Evolutionary conservation across 2,329 filamentous ascomycete species (phyloP).

Genomic region (Trichothecium roseum): DNA sequence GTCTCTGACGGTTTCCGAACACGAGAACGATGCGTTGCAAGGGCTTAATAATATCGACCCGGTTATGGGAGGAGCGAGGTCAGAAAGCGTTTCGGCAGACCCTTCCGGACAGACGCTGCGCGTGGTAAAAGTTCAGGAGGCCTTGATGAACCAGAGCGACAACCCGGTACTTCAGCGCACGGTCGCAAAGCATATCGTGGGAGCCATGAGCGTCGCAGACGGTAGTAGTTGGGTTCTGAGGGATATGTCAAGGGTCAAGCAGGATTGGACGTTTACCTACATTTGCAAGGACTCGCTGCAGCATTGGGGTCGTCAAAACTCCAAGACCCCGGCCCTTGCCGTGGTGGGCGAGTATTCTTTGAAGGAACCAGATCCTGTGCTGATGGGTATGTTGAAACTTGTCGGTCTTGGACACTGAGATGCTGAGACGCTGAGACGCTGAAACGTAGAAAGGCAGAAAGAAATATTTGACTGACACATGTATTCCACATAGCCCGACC

Average conservation of each 20-base stretch:
- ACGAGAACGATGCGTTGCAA: slow-evolving; percentile 24
- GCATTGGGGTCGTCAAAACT: slow-evolving; percentile 37
- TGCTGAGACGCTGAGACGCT: no score
- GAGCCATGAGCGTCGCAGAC: slow-evolving; percentile 32
- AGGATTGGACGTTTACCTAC: slow-evolving; percentile 45
- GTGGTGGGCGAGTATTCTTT: slow-evolving; percentile 39
- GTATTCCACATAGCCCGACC: slow-evolving; percentile 33
- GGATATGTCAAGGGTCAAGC: slow-evolving; percentile 29
- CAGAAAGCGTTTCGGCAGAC: slow-evolving; percentile 7
- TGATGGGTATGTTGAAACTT: slow-evolving; percentile 27
- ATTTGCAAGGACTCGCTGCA: slow-evolving; percentile 41
- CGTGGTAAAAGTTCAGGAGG: slow-evolving; percentile 32
- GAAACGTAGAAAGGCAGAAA: no score
- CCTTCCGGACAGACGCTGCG: slow-evolving; percentile 17
- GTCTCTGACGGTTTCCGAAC: slow-evolving; percentile 23
- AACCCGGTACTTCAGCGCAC: slow-evolving; percentile 37
- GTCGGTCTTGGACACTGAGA: no score
- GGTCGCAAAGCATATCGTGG: slow-evolving; percentile 38
- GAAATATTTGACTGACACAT: no score
- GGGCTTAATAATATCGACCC: slow-evolving; percentile 22
- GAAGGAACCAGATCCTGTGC: slow-evolving; percentile 33
- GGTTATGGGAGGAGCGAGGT: slow-evolving; percentile 16
- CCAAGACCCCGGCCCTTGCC: slow-evolving; percentile 26
- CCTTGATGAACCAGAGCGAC: slow-evolving; percentile 35
- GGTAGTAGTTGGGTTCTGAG: slow-evolving; percentile 37